Conservation (phyloP, 202 grass and related monocot genomes). For the Zizania palustris region DNA sequence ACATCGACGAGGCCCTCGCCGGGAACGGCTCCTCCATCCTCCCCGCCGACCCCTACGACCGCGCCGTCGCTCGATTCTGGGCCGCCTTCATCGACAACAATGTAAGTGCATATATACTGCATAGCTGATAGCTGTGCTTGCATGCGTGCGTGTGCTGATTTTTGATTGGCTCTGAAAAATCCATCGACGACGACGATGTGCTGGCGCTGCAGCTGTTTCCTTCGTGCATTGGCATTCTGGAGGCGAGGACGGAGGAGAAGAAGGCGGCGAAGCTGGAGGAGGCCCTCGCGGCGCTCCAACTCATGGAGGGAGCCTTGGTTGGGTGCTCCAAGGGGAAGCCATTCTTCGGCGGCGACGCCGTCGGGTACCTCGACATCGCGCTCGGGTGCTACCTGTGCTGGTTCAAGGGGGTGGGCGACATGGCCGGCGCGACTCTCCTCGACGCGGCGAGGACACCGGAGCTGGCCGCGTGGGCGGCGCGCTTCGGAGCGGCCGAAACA, state of each 20-base stretch:
- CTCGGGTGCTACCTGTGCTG: conserved; percentile 30
- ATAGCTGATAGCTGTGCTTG: too few species aligned
- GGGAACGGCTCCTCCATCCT: conserved; percentile 11
- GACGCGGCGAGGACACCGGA: conserved; percentile 13
- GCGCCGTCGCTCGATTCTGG: conserved; percentile 51
- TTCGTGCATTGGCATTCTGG: not conserved
- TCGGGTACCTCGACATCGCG: conserved; percentile 26
- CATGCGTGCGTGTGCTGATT: too few species aligned
- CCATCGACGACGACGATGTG: too few species aligned
- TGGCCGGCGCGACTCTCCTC: not conserved
- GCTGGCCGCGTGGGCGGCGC: conserved; percentile 1
- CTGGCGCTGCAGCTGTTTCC: not conserved
- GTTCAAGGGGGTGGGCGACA: not conserved
- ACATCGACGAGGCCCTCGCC: conserved; percentile 42
- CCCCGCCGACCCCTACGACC: conserved; percentile 42
- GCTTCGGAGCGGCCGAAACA: not conserved
- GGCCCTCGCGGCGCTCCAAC: not conserved
- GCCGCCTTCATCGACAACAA: conserved; percentile 49
- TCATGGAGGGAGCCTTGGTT: not conserved
- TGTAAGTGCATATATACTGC: not conserved
- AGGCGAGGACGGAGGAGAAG: not conserved
- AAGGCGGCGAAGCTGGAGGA: not conserved
- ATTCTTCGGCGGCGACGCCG: conserved; percentile 38
- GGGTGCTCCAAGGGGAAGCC: not conserved
- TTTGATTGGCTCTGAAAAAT: too few species aligned